Conservation (phyloP, 768 basidiomycete genomes). For the Boletales sp. region DNA sequence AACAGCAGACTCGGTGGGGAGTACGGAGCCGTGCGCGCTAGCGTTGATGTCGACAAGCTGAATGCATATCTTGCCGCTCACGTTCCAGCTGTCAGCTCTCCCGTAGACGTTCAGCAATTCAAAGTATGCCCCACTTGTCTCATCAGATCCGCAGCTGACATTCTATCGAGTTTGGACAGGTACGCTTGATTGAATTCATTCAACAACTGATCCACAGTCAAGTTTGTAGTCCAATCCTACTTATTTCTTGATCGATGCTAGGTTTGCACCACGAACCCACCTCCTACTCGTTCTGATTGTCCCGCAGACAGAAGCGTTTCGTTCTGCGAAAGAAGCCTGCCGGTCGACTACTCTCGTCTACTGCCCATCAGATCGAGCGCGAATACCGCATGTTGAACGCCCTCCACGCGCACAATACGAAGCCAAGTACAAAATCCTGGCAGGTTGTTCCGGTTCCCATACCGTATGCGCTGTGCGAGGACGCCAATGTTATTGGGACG, state of each 20-base stretch:
- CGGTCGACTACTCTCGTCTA: slow-evolving; percentile 81
- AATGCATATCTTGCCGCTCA: slow-evolving; percentile 60
- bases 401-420: slow-evolving; percentile 68
- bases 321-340: slow-evolving; percentile 94
- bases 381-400: slow-evolving; percentile 83
- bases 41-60: slow-evolving; percentile 60
- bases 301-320: slow-evolving; percentile 51
- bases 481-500: slow-evolving; percentile 74
- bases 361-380: slow-evolving; percentile 93
- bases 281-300: background rate
- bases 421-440: slow-evolving; percentile 43
- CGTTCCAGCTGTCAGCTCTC: slow-evolving; percentile 53
- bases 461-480: slow-evolving; percentile 81
- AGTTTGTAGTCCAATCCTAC: slow-evolving; percentile 84
- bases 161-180: slow-evolving; percentile 78
- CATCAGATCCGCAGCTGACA: background rate
- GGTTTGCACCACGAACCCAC: slow-evolving; percentile 37
- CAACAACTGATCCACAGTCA: slow-evolving; percentile 1
- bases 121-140: slow-evolving; percentile 49
- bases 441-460: slow-evolving; percentile 78
- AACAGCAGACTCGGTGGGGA: slow-evolving; percentile 62
- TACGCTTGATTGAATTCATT: slow-evolving; percentile 30
- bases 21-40: slow-evolving; percentile 69
- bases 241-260: slow-evolving; percentile 83
- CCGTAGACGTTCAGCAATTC: slow-evolving; percentile 88